Base-by-base conservation (phyloP, 257 asterid genomes). In the Haberlea rhodopensis region DNA sequence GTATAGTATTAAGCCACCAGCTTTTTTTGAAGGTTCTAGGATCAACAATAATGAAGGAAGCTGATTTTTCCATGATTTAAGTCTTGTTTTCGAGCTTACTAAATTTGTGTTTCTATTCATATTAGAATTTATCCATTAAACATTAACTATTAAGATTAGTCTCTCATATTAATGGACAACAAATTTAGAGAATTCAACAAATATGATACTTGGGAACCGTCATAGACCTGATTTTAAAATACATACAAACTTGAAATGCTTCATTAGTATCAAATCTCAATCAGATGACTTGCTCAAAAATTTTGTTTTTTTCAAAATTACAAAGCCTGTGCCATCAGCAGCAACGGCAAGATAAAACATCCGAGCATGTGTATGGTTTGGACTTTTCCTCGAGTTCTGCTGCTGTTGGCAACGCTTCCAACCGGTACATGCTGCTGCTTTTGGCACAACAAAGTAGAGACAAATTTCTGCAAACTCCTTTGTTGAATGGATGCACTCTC, bases 391-490 rank as follows among this genome's bases (percentile, higher is more conserved):
- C 95, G 8, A 90, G 75, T 79, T 89, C 92, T 62, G 74, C 83
- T 1, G 79, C 60, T 11, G 95, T 73, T 1, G 96, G 99, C 68
- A 90, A 63, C 32, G 82, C 71, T 73, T 94, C 97, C 87, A 86
- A 34, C 63, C 81, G 78, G 78, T 79, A 75, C 66, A 49, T 71
- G 78, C 82, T 68, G 65, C 82, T 66, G 67, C 78, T 79, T 28
- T 74, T 46, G 48, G 81, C 76, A 71, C 81, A 90, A 59, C 99
- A 94, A 74, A 83, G 81, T 18, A 81, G 21, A 66, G 78, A 81
- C 85, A 94, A 53, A 76, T 94, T 94, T 78, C 96, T 74, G 87
- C 99, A 81, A 60, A 88, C 70, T 68, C 99, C 99, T 75, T 80
- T 73, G 60, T 76, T 87, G 80, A 94, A 94, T 54, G 99, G 99